phyloP scores from a whole-genome alignment of 2,329 filamentous ascomycete species.

The Aspergillus caelatus region DNA sequence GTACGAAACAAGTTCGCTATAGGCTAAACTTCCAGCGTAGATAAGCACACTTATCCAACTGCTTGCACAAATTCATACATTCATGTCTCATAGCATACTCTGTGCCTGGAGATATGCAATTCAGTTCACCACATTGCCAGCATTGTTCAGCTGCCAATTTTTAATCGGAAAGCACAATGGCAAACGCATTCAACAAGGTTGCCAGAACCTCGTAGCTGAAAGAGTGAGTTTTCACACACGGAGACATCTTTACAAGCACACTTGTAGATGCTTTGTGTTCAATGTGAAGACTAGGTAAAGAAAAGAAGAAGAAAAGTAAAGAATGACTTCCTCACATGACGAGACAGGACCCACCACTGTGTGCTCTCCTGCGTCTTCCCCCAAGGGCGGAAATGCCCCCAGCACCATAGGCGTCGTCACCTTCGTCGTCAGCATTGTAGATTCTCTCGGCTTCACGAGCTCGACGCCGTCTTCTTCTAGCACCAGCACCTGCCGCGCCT shows the following conservation, averaged over 20 bases:
- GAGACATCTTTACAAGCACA: background rate
- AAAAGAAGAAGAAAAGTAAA: background rate
- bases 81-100: constrained; percentile 17
- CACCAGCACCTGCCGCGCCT: constrained; percentile 61
- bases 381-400: constrained; percentile 43
- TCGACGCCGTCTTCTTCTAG: constrained; percentile 71
- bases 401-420: constrained; percentile 46
- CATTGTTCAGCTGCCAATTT: constrained; percentile 8
- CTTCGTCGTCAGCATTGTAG: constrained; percentile 80
- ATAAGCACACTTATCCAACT: background rate
- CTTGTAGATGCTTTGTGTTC: background rate
- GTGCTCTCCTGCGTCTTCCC: constrained; percentile 61
- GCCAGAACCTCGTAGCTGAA: constrained; percentile 14
- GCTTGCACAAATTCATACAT: constrained; percentile 8
- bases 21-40: background rate
- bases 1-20: background rate
- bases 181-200: constrained; percentile 11
- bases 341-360: constrained; percentile 62
- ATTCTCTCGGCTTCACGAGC: constrained; percentile 79
- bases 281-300: background rate
- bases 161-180: background rate
- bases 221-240: background rate
- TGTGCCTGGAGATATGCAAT: constrained; percentile 1
- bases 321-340: constrained; percentile 61
- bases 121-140: constrained; percentile 18